A percentile compares a stretch with the other conserved stretches of the same genome.
Evolutionary conservation across 2,329 filamentous ascomycete species (phyloP).

Genomic region (Talaromyces pinophilus): DNA sequence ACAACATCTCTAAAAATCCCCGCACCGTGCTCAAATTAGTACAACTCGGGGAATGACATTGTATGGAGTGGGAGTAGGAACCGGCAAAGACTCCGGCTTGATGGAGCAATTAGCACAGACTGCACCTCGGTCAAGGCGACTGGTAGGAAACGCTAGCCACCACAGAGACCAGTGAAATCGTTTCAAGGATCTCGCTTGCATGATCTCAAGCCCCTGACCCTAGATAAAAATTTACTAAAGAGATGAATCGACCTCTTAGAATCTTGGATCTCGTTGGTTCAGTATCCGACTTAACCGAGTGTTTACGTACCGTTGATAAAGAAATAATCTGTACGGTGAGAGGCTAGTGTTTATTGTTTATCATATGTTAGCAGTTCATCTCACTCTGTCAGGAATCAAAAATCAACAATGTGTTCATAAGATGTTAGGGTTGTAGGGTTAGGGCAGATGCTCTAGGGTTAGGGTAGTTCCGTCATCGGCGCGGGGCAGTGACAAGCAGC

Average conservation of each 20-base stretch:
- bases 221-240: neutral
- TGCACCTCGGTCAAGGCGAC: neutral
- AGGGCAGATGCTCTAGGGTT: neutral
- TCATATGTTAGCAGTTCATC: neutral
- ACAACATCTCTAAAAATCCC: neutral
- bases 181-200: neutral
- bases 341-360: neutral
- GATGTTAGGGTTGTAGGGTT: neutral
- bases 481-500: neutral
- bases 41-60: neutral
- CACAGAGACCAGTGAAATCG: neutral
- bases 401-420: neutral
- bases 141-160: neutral
- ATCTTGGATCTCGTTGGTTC: neutral
- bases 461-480: slow-evolving; percentile 13
- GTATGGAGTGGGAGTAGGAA: neutral
- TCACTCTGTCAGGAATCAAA: neutral
- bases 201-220: neutral
- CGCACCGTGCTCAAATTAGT: neutral
- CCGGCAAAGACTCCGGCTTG: neutral
- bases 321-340: neutral
- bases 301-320: neutral
- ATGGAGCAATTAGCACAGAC: neutral
- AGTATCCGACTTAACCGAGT: neutral
- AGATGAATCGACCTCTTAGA: neutral